Base-by-base conservation (phyloP, 2,329 filamentous ascomycete genomes). In the Scedosporium aurantiacum region DNA sequence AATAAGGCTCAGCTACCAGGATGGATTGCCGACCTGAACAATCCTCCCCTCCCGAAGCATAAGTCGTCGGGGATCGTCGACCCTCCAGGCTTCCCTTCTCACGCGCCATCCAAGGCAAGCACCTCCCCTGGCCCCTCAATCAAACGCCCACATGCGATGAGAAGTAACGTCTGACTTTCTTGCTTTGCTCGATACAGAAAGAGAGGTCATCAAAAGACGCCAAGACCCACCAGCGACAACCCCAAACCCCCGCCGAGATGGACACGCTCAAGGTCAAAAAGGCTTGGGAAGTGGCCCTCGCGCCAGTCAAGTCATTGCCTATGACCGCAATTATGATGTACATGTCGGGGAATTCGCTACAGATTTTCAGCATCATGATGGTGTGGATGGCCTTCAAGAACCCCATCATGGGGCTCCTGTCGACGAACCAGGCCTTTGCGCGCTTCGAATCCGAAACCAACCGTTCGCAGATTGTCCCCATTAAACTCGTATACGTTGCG, bases 261-360 rank as follows among this genome's bases (percentile, higher is more conserved):
- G 93, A 97, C 73, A 91, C 88, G 23, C 80, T 99, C 65, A 97
- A 97, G 80, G 79, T 99, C 68, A 99, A 99, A 77, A 99, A 99
- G 75, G 94, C 94, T 0, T 99, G 94, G 94, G 94, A 99, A 75
- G 84, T 99, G 54, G 93, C 94, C 50, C 84, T 99, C 57, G 93
- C 88, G 2, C 94, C 94, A 0, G 88, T 94, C 64, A 99, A 99
- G 79, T 87, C 88, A 72, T 81, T 99, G 56, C 94, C 94, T 63
- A 99, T 99, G 94, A 97, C 95, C 62, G 92, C 88, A 65, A 93
- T 99, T 73, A 97, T 97, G 87, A 97, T 97, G 91, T 99, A 99
- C 82, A 99, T 99, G 94, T 95, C 93, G 37, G 94, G 94, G 70
- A 99, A 97, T 78, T 91, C 90, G 64, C 84, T 99, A 56, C 94